Conservation (phyloP, 495 filamentous ascomycete genomes). For the Gamarada debralockiae region DNA sequence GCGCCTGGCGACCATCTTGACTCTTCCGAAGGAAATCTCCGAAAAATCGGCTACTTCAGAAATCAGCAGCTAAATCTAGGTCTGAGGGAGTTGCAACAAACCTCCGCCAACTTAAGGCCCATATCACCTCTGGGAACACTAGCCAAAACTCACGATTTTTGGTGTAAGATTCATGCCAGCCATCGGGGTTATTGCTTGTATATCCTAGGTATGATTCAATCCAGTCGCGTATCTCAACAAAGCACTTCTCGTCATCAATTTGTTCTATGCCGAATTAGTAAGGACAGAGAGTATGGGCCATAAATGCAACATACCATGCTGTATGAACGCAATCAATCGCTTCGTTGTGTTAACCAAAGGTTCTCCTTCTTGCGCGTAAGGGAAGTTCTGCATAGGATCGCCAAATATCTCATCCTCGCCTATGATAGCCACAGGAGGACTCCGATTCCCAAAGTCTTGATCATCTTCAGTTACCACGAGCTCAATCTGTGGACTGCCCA, state of each 20-base stretch:
- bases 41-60: constrained; percentile 20
- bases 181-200: constrained; percentile 20
- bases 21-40: constrained; percentile 19
- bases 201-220: constrained; percentile 36
- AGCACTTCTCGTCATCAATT: constrained; percentile 33
- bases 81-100: neutral
- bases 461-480: constrained; percentile 17
- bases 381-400: constrained; percentile 38
- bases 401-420: constrained; percentile 29
- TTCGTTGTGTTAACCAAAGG: constrained; percentile 9
- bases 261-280: constrained; percentile 27
- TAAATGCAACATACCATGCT: constrained; percentile 18
- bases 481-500: constrained; percentile 26
- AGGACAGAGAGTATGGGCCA: neutral
- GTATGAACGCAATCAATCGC: constrained; percentile 15
- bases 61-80: constrained; percentile 2
- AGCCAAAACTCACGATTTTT: constrained; percentile 36
- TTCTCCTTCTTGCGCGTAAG: constrained; percentile 8
- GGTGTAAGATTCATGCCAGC: constrained; percentile 33
- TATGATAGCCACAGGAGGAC: constrained; percentile 22
- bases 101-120: constrained; percentile 22
- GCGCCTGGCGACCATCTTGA: constrained; percentile 7
- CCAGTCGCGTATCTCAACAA: constrained; percentile 37
- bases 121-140: constrained; percentile 25
- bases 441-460: constrained; percentile 9